Evolutionary conservation across 169 alveolate species (phyloP).

Genomic region (Besnoitia besnoiti): DNA sequence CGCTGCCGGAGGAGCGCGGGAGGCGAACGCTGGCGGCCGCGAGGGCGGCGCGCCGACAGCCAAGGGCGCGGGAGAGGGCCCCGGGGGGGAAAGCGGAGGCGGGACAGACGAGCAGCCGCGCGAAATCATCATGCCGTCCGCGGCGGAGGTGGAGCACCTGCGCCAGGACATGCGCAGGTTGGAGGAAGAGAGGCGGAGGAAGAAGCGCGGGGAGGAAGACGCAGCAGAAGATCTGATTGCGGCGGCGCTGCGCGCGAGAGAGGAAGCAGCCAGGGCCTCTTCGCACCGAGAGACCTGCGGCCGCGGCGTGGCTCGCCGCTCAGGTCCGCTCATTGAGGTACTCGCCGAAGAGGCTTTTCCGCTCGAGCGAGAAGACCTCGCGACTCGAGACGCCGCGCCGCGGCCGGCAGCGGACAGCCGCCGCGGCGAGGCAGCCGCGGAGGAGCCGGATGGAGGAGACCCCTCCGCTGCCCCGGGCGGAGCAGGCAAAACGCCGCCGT

Average conservation of each 20-base stretch:
- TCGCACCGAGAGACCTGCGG: not conserved
- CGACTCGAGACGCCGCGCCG: too few species aligned
- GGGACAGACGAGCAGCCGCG: not conserved
- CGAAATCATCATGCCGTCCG: not conserved
- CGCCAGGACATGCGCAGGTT: not conserved
- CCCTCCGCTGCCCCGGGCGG: not conserved
- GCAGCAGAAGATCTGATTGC: not conserved
- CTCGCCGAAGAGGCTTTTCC: not conserved
- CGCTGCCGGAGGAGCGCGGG: not conserved
- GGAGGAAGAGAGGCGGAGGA: not conserved
- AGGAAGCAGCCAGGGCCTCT: not conserved
- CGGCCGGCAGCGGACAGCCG: too few species aligned
- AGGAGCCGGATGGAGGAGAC: too few species aligned
- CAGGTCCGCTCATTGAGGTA: not conserved
- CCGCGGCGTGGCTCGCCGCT: not conserved
- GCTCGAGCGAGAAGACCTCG: not conserved
- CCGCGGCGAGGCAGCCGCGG: too few species aligned
- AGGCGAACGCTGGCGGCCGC: too few species aligned
- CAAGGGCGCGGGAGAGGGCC: not conserved
- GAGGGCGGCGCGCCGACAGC: too few species aligned
- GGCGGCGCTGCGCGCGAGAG: not conserved
- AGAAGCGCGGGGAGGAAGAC: not conserved
- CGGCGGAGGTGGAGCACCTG: not conserved
- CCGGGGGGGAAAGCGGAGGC: too few species aligned
- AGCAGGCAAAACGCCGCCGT: not conserved